These are phyloP conservation scores for Areca catechu DNA, from an alignment of 176 grass and related monocot genomes.

Conservation along the genomic window DNA sequence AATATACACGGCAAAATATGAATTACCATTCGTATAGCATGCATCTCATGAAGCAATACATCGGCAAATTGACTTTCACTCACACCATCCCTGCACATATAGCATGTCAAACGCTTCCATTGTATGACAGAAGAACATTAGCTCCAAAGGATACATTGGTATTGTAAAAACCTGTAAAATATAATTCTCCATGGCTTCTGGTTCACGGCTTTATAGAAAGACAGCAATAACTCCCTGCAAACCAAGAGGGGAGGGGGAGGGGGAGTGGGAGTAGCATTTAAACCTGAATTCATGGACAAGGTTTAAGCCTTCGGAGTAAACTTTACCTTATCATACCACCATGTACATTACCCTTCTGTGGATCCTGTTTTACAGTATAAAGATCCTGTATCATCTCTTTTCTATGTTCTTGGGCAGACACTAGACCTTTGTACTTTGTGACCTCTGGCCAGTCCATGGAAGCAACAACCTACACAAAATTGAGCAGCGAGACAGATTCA, in stretches of 20 bases:
- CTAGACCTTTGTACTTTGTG: slow-evolving; percentile 54
- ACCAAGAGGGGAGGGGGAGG: not conserved
- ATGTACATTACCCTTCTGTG: slow-evolving; percentile 8
- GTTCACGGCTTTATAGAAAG: slow-evolving; percentile 24
- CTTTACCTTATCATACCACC: slow-evolving; percentile 68
- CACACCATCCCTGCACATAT: slow-evolving; percentile 55
- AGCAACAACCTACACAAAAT: slow-evolving; percentile 53
- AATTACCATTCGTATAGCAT: slow-evolving; percentile 62
- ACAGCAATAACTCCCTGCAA: slow-evolving; percentile 36
- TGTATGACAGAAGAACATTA: no score
- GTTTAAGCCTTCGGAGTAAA: not conserved
- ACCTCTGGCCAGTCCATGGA: slow-evolving; percentile 74
- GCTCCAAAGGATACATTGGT: no score
- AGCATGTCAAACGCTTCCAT: no score
- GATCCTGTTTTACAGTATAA: slow-evolving; percentile 30
- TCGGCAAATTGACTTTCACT: slow-evolving; percentile 72
- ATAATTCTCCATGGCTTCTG: slow-evolving; percentile 51
- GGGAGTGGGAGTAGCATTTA: no score
- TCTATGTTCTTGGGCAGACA: slow-evolving; percentile 56
- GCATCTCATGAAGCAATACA: slow-evolving; percentile 58
- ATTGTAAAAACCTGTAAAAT: slow-evolving; percentile 56
- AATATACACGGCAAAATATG: not conserved
- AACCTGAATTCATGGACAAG: no score
- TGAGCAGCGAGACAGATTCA: no score
- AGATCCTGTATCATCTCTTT: slow-evolving; percentile 72